phyloP scores from a whole-genome alignment of 306 rosid species.

The Casuarina glauca region DNA sequence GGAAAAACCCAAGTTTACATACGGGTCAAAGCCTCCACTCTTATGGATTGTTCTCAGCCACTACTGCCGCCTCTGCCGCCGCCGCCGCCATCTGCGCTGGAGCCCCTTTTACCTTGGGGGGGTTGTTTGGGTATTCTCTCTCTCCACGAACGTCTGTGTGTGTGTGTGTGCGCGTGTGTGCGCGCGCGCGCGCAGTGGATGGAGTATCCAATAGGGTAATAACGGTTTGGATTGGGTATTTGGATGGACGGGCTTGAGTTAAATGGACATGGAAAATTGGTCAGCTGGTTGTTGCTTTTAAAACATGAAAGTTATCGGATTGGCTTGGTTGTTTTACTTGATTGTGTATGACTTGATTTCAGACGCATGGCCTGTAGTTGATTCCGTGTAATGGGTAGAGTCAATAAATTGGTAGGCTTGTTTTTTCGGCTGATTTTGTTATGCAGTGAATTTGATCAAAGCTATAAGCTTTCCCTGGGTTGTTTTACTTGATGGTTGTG shows the following conservation, averaged over 20 bases:
- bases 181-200: background rate
- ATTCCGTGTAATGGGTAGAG: background rate
- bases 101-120: constrained; percentile 53
- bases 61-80: constrained; percentile 54
- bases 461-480: constrained; percentile 1
- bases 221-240: background rate
- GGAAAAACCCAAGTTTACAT: constrained; percentile 45
- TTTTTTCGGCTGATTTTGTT: background rate
- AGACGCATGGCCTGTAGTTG: background rate
- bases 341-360: background rate
- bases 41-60: constrained; percentile 61
- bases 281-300: background rate
- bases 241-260: background rate
- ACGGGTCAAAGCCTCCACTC: constrained; percentile 48
- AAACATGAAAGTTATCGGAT: background rate
- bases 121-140: constrained; percentile 56
- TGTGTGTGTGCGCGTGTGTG: background rate
- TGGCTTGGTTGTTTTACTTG: background rate
- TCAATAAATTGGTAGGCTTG: background rate
- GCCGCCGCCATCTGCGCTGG: constrained; percentile 61
- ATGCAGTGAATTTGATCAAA: background rate
- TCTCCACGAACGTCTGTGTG: constrained; percentile 3
- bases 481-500: constrained; percentile 7
- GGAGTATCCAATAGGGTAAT: background rate
- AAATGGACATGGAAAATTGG: background rate